Evolutionary conservation across 257 asterid genomes (phyloP), one percentile per base, ranked within the genome.

Genomic region (Fraxinus quadrangulata): DNA sequence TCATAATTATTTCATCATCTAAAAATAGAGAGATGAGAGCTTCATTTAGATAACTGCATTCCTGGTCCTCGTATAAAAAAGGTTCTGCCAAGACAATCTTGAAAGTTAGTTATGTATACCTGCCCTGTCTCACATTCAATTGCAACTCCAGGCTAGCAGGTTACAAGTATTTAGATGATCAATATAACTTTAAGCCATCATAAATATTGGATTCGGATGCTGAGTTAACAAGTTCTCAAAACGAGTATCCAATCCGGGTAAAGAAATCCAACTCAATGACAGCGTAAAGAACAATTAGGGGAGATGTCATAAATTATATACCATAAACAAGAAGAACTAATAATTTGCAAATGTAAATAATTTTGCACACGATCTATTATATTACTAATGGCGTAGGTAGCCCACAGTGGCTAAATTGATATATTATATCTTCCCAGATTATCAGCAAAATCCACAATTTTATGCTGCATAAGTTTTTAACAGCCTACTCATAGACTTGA

Each of bases 21-120:
- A 23, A 26, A 51, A 69, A 72, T 67, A 73, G 73, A 40, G 76
- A 79, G 78, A 45, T 40, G 77, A n/a, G 24, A 61, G 67, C 5
- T 16, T 78, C 49, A 21, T 72, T 21, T 73, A 21, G 37, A 16
- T 84, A 94, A 97, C 97, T 94, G 97, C 87, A 75, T 75, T 79
- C 96, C 97, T 23, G 97, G 98, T 82, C 97, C 85, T 69, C 91
- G 86, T 68, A 94, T 90, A 77, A 94, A 97, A 84, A 94, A 97
- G 37, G 86, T 81, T 85, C 99, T 85, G 36, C 99, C 99, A 17
- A 81, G 67, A 69, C 95, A 97, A 76, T 94, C 99, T 75, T 76
- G 97, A 75, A 94, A 94, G 80, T 86, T 90, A 78, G 97, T 97
- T 73, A 92, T 85, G 78, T 75, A 92, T 47, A 90, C 89, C 83